Evolutionary conservation across 176 grass and related monocot genomes (phyloP).

Genomic region (Triticum turgidum): DNA sequence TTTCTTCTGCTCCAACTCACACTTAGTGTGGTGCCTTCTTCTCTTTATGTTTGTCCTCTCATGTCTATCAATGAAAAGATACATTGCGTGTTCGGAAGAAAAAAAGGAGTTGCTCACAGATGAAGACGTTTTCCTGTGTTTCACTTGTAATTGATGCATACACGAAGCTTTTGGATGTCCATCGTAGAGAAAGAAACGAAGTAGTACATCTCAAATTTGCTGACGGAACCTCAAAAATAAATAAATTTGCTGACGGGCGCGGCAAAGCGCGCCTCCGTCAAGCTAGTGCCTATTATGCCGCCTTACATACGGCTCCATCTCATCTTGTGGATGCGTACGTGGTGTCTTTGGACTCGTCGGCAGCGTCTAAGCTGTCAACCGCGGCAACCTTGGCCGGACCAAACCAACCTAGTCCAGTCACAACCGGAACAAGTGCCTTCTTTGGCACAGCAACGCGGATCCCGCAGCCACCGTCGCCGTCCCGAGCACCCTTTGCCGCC

Average conservation of each 20-base stretch:
- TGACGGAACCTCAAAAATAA: not conserved
- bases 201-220: not conserved
- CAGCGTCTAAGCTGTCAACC: not conserved
- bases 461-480: not conserved
- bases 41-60: no score
- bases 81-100: no score
- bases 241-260: not conserved
- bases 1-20: no score
- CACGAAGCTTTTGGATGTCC: no score
- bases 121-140: no score
- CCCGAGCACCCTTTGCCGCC: not conserved
- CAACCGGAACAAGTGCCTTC: slow-evolving; percentile 25
- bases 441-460: not conserved
- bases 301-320: not conserved
- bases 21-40: no score
- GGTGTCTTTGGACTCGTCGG: not conserved
- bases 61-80: no score
- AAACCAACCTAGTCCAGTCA: slow-evolving; percentile 20
- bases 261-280: slow-evolving; percentile 16
- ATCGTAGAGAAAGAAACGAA: not conserved
- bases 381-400: slow-evolving; percentile 33
- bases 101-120: no score
- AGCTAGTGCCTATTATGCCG: not conserved
- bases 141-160: no score
- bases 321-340: not conserved